A percentile compares a stretch with the other conserved stretches of the same genome.
These are phyloP conservation scores for Podila horticola DNA, from an alignment of 192 early-diverging fungal genomes.

Conservation along the genomic window DNA sequence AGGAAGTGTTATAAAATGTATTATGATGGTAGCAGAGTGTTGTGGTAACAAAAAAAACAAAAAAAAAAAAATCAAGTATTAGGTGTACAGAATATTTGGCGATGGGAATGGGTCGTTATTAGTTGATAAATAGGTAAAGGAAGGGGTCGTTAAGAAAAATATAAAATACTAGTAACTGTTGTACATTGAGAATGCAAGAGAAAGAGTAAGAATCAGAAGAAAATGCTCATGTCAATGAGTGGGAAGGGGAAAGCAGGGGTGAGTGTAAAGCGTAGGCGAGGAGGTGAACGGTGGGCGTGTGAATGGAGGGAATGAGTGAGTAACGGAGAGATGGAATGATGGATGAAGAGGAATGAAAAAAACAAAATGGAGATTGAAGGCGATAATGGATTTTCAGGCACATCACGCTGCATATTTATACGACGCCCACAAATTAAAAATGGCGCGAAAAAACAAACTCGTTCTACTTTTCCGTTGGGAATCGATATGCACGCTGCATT, in stretches of 20 bases:
- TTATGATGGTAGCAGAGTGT: too few species aligned
- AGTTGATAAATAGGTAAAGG: background rate
- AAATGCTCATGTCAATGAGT: background rate
- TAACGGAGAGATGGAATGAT: background rate
- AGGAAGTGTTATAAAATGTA: background rate
- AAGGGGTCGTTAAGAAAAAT: background rate
- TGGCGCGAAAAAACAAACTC: background rate
- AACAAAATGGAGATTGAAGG: background rate
- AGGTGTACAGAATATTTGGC: background rate
- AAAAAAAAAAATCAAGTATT: background rate
- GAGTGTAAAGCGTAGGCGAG: background rate
- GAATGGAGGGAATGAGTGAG: background rate
- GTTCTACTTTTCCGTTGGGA: too few species aligned
- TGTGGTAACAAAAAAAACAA: too few species aligned
- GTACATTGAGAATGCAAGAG: background rate
- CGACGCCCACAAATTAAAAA: background rate
- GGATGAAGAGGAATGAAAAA: slow-evolving; percentile 4
- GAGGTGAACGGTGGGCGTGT: background rate
- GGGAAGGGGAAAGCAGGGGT: background rate
- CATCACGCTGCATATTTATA: too few species aligned
- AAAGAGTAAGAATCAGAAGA: background rate
- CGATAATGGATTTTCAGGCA: background rate
- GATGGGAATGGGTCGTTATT: slow-evolving; percentile 4
- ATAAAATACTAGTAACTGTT: background rate
- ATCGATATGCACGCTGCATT: background rate